These are phyloP conservation scores for Eucalyptus regnans DNA, from an alignment of 345 rosid genomes.

Conservation along the genomic window DNA sequence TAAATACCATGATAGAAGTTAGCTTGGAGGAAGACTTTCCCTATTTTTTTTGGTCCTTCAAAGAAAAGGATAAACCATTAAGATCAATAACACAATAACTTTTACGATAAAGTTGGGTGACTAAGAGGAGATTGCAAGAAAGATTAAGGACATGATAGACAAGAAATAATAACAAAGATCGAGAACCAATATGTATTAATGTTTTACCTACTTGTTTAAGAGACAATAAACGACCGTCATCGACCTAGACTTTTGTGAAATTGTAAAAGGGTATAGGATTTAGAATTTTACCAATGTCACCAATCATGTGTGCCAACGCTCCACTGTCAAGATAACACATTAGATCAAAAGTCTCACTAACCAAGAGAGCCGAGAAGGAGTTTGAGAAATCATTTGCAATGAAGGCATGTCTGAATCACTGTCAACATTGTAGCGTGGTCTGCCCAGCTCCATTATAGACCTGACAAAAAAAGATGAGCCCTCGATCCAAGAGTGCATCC, in stretches of 20 bases:
- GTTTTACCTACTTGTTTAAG: neutral
- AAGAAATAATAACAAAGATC: neutral
- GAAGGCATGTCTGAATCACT: neutral
- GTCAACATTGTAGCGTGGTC: neutral
- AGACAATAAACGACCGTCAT: neutral
- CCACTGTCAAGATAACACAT: neutral
- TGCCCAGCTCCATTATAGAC: neutral
- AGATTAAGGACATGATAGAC: neutral
- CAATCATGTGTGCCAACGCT: neutral
- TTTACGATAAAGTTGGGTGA: too few relatives aligned
- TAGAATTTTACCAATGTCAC: neutral
- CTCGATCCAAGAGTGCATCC: neutral
- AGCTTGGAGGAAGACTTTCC: neutral
- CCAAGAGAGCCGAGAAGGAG: neutral
- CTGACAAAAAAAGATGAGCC: neutral
- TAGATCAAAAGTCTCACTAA: neutral
- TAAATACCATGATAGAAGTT: neutral
- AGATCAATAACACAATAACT: neutral
- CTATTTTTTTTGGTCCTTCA: neutral
- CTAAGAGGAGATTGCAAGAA: neutral
- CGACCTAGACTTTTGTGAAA: neutral
- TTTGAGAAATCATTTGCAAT: neutral
- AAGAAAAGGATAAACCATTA: neutral
- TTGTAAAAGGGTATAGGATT: neutral
- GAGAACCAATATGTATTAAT: neutral